Evolutionary conservation across 768 basidiomycete species (phyloP).

Genomic region (Suillus spraguei): DNA sequence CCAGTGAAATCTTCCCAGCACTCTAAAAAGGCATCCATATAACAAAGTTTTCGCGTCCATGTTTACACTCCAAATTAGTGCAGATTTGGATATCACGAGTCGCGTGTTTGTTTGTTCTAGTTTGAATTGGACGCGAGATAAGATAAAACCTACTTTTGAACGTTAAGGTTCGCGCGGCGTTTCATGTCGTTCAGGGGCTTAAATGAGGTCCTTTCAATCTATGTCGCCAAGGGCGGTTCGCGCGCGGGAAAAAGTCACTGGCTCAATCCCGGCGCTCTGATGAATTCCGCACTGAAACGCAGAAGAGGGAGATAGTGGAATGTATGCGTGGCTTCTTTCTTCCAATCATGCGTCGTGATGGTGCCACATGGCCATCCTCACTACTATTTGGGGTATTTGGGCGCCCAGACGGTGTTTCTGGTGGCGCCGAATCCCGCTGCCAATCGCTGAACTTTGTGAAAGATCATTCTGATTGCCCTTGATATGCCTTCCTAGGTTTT

Average conservation of each 20-base stretch:
- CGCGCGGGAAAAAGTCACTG: conserved; percentile 6
- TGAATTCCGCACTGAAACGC: neutral
- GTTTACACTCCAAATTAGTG: conserved; percentile 2
- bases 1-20: too few relatives aligned
- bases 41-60: neutral
- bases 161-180: conserved; percentile 5
- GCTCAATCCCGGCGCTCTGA: neutral
- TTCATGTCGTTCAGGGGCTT: conserved; percentile 1
- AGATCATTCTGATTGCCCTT: conserved; percentile 3
- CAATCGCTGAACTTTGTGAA: neutral
- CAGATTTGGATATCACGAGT: neutral
- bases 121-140: conserved; percentile 1
- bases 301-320: neutral
- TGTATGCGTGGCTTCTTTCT: neutral
- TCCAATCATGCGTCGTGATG: conserved; percentile 4
- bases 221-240: conserved; percentile 10
- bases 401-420: neutral
- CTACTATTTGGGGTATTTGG: neutral
- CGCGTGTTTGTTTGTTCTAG: neutral
- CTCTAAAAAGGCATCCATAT: neutral
- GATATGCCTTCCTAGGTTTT: neutral
- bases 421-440: conserved; percentile 4
- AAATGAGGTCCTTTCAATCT: neutral
- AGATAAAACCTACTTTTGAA: neutral
- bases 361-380: neutral